phyloP scores from a whole-genome alignment of 2,329 filamentous ascomycete species.

The Alternaria brassicae region DNA sequence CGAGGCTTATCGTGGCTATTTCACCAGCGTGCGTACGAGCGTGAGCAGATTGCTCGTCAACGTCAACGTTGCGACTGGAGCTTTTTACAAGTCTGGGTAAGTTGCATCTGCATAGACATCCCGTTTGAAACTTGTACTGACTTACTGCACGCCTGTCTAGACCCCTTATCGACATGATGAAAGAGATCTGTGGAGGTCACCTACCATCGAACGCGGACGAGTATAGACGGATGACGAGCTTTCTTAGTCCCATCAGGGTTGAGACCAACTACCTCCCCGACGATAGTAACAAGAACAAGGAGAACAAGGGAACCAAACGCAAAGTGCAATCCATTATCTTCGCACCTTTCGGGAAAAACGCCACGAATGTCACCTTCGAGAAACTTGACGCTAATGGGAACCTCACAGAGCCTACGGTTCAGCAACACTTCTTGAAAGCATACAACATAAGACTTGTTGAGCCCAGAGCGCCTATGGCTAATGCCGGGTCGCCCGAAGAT shows the following conservation, averaged over 20 bases:
- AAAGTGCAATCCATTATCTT: slow-evolving; percentile 53
- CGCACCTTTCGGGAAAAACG: slow-evolving; percentile 46
- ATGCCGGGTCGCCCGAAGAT: slow-evolving; percentile 30
- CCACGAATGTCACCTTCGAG: slow-evolving; percentile 32
- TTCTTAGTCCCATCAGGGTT: slow-evolving; percentile 51
- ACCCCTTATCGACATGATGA: slow-evolving; percentile 47
- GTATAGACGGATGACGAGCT: slow-evolving; percentile 28
- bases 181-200: slow-evolving; percentile 23
- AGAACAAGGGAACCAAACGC: slow-evolving; percentile 32
- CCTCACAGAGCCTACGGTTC: slow-evolving; percentile 18
- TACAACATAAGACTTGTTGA: slow-evolving; percentile 31
- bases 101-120: not conserved
- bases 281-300: slow-evolving; percentile 45
- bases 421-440: slow-evolving; percentile 28
- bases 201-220: slow-evolving; percentile 9
- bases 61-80: slow-evolving; percentile 66
- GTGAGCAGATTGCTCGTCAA: slow-evolving; percentile 67
- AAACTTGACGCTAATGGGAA: slow-evolving; percentile 21
- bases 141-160: not conserved
- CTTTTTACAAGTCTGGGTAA: slow-evolving; percentile 61
- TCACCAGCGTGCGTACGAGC: slow-evolving; percentile 66
- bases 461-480: slow-evolving; percentile 38
- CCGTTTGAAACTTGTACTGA: not conserved
- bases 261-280: slow-evolving; percentile 51
- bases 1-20: slow-evolving; percentile 67